phyloP scores from a whole-genome alignment of 495 filamentous ascomycete species.

The Penicillium simplicissimum region DNA sequence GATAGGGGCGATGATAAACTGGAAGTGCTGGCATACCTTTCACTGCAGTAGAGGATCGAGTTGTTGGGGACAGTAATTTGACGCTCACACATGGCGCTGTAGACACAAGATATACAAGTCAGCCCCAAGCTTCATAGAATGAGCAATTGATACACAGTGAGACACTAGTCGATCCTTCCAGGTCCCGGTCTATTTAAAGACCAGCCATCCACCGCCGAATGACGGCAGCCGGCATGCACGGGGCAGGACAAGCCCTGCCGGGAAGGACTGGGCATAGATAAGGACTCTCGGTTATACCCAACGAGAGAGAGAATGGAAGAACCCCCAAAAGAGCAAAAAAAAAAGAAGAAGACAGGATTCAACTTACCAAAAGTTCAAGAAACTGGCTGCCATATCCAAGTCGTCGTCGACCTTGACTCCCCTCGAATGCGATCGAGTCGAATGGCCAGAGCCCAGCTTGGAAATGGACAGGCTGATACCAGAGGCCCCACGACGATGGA shows the following conservation, averaged over 20 bases:
- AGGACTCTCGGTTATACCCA: conserved; percentile 12
- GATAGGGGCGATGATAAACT: background rate
- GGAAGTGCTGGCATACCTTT: conserved; percentile 41
- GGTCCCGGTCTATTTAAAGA: conserved; percentile 16
- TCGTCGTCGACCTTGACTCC: conserved; percentile 41
- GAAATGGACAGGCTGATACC: conserved; percentile 37
- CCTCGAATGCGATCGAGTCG: conserved; percentile 11
- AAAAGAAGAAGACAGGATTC: background rate
- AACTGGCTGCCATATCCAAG: conserved; percentile 59
- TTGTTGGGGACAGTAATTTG: conserved; percentile 67
- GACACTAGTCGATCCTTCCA: background rate
- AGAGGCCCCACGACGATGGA: conserved; percentile 43
- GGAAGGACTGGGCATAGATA: conserved; percentile 23
- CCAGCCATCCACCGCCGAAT: background rate
- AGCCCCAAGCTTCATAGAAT: conserved; percentile 9
- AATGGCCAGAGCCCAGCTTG: conserved; percentile 42
- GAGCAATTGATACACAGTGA: background rate
- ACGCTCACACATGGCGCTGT: conserved; percentile 63
- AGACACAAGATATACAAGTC: conserved; percentile 19
- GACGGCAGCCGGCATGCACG: conserved; percentile 31
- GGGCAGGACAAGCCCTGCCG: conserved; percentile 15
- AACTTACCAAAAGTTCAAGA: conserved; percentile 66
- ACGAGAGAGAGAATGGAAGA: conserved; percentile 5
- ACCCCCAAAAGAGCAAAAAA: conserved; percentile 3
- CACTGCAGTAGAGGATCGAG: conserved; percentile 58